Conservation (phyloP, 768 basidiomycete species). For the Boletus rubescentipes region DNA sequence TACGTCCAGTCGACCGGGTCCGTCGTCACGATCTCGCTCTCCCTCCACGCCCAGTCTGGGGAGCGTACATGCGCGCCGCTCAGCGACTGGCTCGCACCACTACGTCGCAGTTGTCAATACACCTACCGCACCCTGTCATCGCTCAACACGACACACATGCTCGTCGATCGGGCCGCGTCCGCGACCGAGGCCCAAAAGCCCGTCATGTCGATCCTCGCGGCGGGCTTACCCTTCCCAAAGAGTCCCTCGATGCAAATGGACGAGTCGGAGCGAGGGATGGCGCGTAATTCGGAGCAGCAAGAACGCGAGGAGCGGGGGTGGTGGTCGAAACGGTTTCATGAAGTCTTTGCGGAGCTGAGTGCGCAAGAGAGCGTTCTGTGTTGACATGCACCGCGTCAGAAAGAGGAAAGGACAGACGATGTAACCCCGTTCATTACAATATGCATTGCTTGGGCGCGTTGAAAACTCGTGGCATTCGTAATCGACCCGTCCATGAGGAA, state of each 20-base stretch:
- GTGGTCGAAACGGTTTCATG: conserved; percentile 70
- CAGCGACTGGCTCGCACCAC: conserved; percentile 46
- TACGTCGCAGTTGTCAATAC: conserved; percentile 51
- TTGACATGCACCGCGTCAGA: background rate
- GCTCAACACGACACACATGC: conserved; percentile 24
- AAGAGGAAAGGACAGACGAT: background rate
- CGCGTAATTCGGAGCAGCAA: conserved; percentile 32
- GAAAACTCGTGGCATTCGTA: no score
- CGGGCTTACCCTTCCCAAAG: conserved; percentile 62
- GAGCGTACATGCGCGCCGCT: background rate
- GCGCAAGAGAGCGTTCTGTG: conserved; percentile 12
- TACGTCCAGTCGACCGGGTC: conserved; percentile 33
- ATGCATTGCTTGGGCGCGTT: no score
- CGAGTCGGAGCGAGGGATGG: conserved; percentile 31
- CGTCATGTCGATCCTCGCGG: conserved; percentile 39
- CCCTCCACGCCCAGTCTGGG: conserved; percentile 1
- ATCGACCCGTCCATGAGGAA: no score
- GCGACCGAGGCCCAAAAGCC: conserved; percentile 34
- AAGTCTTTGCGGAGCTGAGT: conserved; percentile 58
- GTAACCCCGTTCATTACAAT: no score
- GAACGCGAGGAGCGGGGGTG: conserved; percentile 72
- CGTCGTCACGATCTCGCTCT: conserved; percentile 38
- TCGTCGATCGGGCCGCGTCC: conserved; percentile 27
- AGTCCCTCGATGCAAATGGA: conserved; percentile 66
- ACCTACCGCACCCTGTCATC: conserved; percentile 45